Evolutionary conservation across 768 basidiomycete genomes (phyloP).

Genomic region (Paxillus rubicundulus): DNA sequence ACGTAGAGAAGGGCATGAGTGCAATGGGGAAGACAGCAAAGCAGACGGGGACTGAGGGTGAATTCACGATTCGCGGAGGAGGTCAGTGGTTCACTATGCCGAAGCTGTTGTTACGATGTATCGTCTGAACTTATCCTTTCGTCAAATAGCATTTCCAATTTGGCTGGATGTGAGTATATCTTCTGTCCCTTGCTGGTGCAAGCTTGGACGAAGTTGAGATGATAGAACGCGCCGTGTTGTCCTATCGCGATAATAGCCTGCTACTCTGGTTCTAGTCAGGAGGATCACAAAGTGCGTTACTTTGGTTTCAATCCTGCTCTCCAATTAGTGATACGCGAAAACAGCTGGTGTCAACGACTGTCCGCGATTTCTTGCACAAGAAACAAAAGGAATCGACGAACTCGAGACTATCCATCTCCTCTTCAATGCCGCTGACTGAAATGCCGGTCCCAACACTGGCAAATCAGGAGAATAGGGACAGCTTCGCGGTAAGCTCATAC

Average conservation of each 20-base stretch:
- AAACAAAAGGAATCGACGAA: slow-evolving; percentile 30
- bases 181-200: background rate
- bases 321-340: slow-evolving; percentile 6
- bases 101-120: background rate
- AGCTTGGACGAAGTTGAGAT: slow-evolving; percentile 2
- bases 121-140: slow-evolving; percentile 3
- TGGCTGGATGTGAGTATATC: slow-evolving; percentile 65
- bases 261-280: slow-evolving; percentile 78
- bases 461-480: slow-evolving; percentile 31
- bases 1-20: slow-evolving; percentile 83
- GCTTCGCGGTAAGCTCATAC: slow-evolving; percentile 27
- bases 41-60: slow-evolving; percentile 66
- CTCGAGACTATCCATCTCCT: slow-evolving; percentile 21
- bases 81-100: slow-evolving; percentile 45
- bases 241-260: slow-evolving; percentile 77
- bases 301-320: background rate
- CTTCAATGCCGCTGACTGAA: slow-evolving; percentile 28
- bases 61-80: slow-evolving; percentile 69
- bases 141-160: slow-evolving; percentile 68
- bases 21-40: slow-evolving; percentile 78
- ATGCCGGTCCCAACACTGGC: slow-evolving; percentile 29
- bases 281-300: slow-evolving; percentile 69
- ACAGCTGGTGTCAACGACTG: slow-evolving; percentile 61
- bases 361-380: slow-evolving; percentile 72
- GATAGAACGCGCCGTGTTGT: slow-evolving; percentile 76